phyloP scores from a whole-genome alignment of 768 basidiomycete species.

The Lentinula aciculospora region DNA sequence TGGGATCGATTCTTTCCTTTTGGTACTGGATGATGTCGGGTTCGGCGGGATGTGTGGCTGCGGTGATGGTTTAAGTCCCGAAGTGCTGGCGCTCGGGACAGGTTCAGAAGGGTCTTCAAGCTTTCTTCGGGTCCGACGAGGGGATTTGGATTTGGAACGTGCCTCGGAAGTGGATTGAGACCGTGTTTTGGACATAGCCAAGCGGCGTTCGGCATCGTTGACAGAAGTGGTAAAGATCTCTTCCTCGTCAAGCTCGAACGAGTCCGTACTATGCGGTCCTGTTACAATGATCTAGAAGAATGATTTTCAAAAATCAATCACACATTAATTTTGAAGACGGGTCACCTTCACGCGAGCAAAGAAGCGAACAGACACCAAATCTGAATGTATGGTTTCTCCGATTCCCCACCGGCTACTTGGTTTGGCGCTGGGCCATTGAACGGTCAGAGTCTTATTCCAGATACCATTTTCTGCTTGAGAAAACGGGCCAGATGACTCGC shows the following conservation, averaged over 20 bases:
- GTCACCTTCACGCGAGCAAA: conserved; percentile 66
- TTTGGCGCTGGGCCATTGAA: conserved; percentile 69
- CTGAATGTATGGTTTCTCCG: conserved; percentile 62
- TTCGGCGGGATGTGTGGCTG: background rate
- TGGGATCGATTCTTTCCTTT: conserved; percentile 22
- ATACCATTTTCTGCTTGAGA: conserved; percentile 48
- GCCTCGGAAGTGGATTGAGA: conserved; percentile 25
- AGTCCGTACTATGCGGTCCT: conserved; percentile 56
- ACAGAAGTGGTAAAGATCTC: conserved; percentile 66
- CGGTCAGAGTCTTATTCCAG: conserved; percentile 59
- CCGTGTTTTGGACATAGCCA: conserved; percentile 56
- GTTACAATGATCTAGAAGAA: conserved; percentile 38
- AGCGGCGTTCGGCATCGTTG: conserved; percentile 61
- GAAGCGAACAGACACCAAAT: conserved; percentile 62
- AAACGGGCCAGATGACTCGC: conserved; percentile 57
- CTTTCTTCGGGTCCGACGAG: conserved; percentile 13
- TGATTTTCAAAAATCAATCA: conserved; percentile 7
- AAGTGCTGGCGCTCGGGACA: background rate
- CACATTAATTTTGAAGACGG: conserved; percentile 11
- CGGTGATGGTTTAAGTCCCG: background rate
- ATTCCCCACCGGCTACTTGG: conserved; percentile 72
- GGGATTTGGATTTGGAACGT: conserved; percentile 10
- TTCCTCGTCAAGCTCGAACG: conserved; percentile 63
- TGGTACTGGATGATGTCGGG: conserved; percentile 6
- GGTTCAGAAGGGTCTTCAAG: background rate